phyloP scores from a whole-genome alignment of 257 asterid genomes.

The Solanum sitiens region DNA sequence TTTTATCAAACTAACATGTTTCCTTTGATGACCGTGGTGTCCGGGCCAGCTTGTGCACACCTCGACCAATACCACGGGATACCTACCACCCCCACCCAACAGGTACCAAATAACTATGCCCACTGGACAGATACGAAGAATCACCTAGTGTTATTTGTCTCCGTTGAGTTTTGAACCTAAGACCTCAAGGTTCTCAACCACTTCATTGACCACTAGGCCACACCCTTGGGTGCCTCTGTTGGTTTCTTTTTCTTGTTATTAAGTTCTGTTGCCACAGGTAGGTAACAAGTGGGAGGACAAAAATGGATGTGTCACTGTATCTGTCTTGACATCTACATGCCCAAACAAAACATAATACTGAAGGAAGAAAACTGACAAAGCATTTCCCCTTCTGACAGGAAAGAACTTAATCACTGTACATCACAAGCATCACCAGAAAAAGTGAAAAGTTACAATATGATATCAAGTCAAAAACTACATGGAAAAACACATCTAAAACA shows the following conservation, averaged over 20 bases:
- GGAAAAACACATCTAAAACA: background rate
- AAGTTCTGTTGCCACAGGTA: background rate
- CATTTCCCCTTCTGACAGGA: background rate
- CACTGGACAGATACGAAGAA: background rate
- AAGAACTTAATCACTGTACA: background rate
- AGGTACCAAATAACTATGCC: background rate
- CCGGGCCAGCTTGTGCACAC: background rate
- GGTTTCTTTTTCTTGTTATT: background rate
- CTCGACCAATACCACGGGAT: background rate
- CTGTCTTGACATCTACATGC: background rate
- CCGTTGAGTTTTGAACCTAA: background rate
- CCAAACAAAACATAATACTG: background rate
- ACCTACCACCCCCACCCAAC: background rate
- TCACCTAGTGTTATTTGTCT: background rate
- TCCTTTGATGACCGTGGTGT: background rate
- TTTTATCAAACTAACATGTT: background rate
- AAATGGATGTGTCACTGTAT: background rate
- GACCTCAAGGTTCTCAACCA: background rate
- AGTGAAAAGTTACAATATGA: background rate
- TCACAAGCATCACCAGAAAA: background rate
- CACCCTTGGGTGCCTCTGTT: background rate
- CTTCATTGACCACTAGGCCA: background rate
- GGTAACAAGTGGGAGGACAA: background rate
- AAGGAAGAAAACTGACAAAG: background rate
- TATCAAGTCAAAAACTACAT: background rate